These are phyloP conservation scores for Tinospora cordifolia DNA, from an alignment of 164 flowering plant species.

Conservation along the genomic window DNA sequence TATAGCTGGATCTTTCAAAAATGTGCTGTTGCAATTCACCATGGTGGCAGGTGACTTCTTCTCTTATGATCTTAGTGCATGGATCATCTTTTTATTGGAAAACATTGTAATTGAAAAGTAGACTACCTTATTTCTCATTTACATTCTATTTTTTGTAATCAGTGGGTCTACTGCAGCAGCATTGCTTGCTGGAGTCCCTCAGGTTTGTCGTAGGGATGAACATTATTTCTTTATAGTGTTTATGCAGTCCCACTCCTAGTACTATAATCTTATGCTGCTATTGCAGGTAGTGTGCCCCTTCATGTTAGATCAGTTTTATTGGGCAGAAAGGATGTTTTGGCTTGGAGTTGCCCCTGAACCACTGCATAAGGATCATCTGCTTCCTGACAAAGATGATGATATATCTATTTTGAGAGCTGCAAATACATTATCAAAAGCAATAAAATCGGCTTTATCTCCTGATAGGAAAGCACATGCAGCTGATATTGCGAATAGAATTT, in stretches of 20 bases:
- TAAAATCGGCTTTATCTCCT: conserved; percentile 46
- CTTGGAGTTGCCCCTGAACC: conserved; percentile 93
- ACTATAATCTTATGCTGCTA: neutral
- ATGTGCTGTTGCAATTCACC: conserved; percentile 77
- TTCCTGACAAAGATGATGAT: conserved; percentile 52
- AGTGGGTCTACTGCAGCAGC: conserved; percentile 98
- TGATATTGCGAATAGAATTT: conserved; percentile 49
- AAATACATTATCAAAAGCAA: conserved; percentile 35
- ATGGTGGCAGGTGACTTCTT: conserved; percentile 76
- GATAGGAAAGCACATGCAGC: conserved; percentile 46
- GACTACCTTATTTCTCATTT: conserved; percentile 6
- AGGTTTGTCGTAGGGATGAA: conserved; percentile 34
- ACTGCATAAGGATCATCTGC: conserved; percentile 39
- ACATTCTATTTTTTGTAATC: conserved; percentile 12
- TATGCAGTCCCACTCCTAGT: neutral
- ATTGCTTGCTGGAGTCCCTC: conserved; percentile 73
- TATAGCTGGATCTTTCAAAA: conserved; percentile 80
- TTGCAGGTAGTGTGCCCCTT: conserved; percentile 83
- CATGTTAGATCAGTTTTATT: conserved; percentile 86
- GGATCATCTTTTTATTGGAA: neutral
- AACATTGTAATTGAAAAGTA: neutral
- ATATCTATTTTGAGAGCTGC: conserved; percentile 45
- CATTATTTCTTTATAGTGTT: neutral
- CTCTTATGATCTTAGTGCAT: neutral
- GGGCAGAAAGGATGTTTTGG: conserved; percentile 98